Base-by-base conservation (phyloP, 805 yeast species). In the Millerozyma miso region DNA sequence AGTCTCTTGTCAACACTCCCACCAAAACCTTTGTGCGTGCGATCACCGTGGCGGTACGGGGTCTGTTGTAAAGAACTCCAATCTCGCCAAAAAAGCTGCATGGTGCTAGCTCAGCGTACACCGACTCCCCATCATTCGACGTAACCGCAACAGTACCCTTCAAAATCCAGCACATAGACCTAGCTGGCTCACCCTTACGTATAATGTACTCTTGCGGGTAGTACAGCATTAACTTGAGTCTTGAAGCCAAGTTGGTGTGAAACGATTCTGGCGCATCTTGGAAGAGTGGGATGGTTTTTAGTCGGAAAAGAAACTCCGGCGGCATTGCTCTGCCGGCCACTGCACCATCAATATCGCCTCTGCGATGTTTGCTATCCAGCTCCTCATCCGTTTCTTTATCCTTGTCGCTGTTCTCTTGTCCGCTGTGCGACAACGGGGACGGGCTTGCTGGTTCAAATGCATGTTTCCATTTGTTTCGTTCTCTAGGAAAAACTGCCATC, bases 81-180 rank as follows among this genome's bases (percentile, higher is more conserved):
- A 85, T 84, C 54, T 85, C 91, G 12, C 93, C 93, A 56, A 85
- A 85, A 49, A 81, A 83, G 16, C 82, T 72, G 2, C 91, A 91
- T 3, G 82, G 73, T 3, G 75, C 73, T 6, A 85, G 63, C 55
- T 82, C 88, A 1, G 90, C 89, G 53, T 81, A 82, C 3, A 80
- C 71, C 3, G 85, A 76, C 60, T 85, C 91, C 20, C 88, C 90
- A 55, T 85, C 93, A 1, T 85, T 76, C 12, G 87, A 80, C 0
- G 88, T 79, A 10, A 85, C 88, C n/a, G 80, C 79, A 2, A 85
- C 91, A 0, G 81, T 73, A 2, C 93, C 93, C 53, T 84, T 76
- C 13, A 85, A 60, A 32, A 85, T 81, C 89, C 91, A 84, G 55
- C 83, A 85, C 87, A 85, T 83, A 16, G 90, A 77, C 50, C 75